Conservation (phyloP, 2,329 filamentous ascomycete genomes). For the Calonectria honghensis region DNA sequence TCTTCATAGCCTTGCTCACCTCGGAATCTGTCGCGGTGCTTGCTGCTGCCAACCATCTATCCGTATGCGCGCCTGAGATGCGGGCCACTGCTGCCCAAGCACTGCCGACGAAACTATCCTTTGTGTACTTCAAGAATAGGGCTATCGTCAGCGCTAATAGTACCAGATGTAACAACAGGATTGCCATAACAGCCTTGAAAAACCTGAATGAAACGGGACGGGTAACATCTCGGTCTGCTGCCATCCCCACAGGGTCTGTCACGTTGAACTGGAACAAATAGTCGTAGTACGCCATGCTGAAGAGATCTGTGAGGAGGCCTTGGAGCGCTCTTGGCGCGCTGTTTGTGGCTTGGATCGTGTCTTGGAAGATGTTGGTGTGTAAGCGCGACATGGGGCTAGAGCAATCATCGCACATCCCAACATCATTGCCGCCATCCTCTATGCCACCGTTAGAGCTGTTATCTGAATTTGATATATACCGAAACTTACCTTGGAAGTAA, state of each 20-base stretch:
- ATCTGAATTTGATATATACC: not conserved
- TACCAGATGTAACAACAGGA: not conserved
- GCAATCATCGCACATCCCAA: not conserved
- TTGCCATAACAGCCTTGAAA: not conserved
- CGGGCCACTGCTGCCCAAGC: not conserved
- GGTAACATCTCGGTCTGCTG: not conserved
- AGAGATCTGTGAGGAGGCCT: not conserved
- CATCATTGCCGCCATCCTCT: not conserved
- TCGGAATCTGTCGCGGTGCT: not conserved
- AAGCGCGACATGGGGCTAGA: not conserved
- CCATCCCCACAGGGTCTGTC: not conserved
- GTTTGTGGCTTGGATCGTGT: not conserved
- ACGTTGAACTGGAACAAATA: conserved; percentile 3
- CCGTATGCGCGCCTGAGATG: not conserved
- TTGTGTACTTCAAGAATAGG: not conserved
- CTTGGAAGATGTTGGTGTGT: conserved; percentile 1
- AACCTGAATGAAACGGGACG: not conserved
- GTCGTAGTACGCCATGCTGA: conserved; percentile 4
- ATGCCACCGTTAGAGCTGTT: not conserved
- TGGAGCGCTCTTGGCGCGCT: not conserved
- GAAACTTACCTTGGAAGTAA: not conserved
- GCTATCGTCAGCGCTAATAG: not conserved
- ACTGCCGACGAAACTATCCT: not conserved
- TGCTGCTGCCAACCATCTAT: not conserved
- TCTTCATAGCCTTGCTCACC: not conserved